These are phyloP conservation scores for Fomitopsis betulina DNA, from an alignment of 1,284 basidiomycete species.

Conservation along the genomic window DNA sequence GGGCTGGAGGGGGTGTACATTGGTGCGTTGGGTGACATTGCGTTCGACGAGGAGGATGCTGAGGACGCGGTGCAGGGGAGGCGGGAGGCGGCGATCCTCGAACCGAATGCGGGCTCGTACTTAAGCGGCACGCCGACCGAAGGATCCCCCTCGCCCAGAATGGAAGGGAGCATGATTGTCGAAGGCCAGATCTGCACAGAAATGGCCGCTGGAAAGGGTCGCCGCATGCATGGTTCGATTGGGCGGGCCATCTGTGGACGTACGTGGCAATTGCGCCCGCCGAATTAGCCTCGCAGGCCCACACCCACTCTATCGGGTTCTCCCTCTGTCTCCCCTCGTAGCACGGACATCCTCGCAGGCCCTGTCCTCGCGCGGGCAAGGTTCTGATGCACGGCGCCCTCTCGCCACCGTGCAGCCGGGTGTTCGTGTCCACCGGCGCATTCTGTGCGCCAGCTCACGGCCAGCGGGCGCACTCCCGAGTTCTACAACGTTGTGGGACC, in stretches of 20 bases:
- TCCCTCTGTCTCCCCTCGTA: background rate
- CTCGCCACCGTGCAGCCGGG: background rate
- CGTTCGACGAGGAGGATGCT: background rate
- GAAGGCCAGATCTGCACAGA: background rate
- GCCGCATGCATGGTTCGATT: no score
- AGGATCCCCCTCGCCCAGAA: background rate
- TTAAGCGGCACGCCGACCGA: background rate
- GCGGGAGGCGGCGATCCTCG: background rate
- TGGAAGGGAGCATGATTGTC: background rate
- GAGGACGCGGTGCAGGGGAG: background rate
- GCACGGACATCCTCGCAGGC: background rate
- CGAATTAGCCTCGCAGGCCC: background rate
- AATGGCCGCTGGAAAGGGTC: background rate
- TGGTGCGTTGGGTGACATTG: background rate
- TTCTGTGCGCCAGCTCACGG: background rate
- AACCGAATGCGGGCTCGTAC: background rate
- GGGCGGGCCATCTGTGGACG: background rate
- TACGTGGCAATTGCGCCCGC: background rate
- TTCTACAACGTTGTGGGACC: background rate
- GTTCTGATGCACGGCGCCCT: background rate
- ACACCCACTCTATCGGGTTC: background rate
- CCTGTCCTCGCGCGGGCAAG: background rate
- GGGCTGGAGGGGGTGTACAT: background rate
- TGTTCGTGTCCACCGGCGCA: background rate
- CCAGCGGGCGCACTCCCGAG: background rate